phyloP scores from a whole-genome alignment of 2,329 filamentous ascomycete species.

The Alternaria longipes region DNA sequence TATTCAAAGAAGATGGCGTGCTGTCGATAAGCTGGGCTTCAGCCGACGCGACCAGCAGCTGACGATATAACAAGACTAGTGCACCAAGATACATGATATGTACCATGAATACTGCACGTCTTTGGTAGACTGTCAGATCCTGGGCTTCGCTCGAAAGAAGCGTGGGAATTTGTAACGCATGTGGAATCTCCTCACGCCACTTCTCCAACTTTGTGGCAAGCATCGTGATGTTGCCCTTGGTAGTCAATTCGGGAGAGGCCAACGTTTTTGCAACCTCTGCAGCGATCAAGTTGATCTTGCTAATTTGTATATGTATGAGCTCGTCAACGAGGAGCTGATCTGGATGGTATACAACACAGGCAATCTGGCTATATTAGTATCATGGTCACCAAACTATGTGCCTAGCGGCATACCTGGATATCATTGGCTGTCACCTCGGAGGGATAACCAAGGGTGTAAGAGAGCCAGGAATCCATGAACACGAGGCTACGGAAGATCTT shows the following conservation, averaged over 20 bases:
- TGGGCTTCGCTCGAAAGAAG: conserved; percentile 39
- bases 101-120: conserved; percentile 49
- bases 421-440: conserved; percentile 44
- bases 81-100: conserved; percentile 53
- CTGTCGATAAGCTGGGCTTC: conserved; percentile 43
- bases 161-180: conserved; percentile 40
- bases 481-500: conserved; percentile 48
- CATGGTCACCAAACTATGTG: neutral
- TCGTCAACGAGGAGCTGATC: conserved; percentile 38
- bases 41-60: conserved; percentile 45
- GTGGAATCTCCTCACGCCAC: conserved; percentile 48
- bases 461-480: conserved; percentile 53
- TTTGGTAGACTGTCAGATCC: conserved; percentile 41
- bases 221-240: conserved; percentile 39
- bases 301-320: conserved; percentile 46
- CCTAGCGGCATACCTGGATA: conserved; percentile 32
- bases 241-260: conserved; percentile 41
- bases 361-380: conserved; percentile 36
- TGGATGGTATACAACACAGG: conserved; percentile 25
- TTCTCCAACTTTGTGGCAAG: conserved; percentile 45
- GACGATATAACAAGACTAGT: conserved; percentile 48
- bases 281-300: conserved; percentile 48
- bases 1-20: conserved; percentile 33
- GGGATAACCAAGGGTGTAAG: conserved; percentile 49
- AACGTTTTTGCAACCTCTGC: conserved; percentile 49